Conservation (phyloP, 164 flowering plant species). For the Magnolia changhungtana region DNA sequence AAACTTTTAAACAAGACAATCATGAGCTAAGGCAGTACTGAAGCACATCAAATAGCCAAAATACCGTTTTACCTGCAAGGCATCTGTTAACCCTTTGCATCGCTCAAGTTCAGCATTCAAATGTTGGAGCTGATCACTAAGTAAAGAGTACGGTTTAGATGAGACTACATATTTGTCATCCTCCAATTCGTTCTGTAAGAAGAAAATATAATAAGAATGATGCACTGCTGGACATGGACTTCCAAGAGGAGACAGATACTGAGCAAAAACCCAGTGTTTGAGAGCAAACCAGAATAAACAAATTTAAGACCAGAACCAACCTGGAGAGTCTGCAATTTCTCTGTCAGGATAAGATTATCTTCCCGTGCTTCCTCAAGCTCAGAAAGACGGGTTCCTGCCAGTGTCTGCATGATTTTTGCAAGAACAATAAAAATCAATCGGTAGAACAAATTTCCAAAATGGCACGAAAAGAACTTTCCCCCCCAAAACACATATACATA, state of each 20-base stretch:
- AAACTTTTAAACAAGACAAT: neutral
- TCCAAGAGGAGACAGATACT: neutral
- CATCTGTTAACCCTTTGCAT: conserved; percentile 57
- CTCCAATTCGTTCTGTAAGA: conserved; percentile 61
- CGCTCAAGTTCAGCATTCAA: conserved; percentile 73
- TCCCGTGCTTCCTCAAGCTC: conserved; percentile 82
- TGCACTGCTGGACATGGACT: conserved; percentile 4
- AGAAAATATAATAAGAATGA: neutral
- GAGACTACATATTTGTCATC: conserved; percentile 65
- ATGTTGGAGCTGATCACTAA: conserved; percentile 78
- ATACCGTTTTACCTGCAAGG: conserved; percentile 59
- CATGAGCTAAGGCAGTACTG: neutral
- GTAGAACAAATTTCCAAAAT: neutral
- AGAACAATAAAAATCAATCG: conserved; percentile 3
- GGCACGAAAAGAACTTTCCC: neutral
- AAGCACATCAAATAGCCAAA: neutral
- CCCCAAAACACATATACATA: too few relatives aligned
- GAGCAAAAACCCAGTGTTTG: neutral
- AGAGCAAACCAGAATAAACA: neutral
- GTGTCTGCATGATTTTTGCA: conserved; percentile 33
- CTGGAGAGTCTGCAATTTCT: conserved; percentile 76
- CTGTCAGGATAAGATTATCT: conserved; percentile 49
- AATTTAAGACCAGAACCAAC: conserved; percentile 27
- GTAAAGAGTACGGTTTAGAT: conserved; percentile 62
- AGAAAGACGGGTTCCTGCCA: conserved; percentile 70